Conservation (phyloP, 2,329 filamentous ascomycete genomes). For the Penicillium glabrum region DNA sequence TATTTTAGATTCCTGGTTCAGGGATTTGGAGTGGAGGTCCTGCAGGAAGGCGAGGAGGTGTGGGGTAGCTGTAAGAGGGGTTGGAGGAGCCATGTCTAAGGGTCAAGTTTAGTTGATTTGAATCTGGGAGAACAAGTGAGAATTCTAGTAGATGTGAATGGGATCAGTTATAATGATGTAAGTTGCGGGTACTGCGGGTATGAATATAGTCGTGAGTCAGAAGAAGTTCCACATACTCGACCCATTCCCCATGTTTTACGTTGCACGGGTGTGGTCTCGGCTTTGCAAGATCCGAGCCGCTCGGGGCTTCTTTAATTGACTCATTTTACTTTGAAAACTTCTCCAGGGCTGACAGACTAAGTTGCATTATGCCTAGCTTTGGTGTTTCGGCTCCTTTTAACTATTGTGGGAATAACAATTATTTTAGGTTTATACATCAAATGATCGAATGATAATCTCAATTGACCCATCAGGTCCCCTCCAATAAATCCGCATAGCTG, state of each 20-base stretch:
- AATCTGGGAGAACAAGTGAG: neutral
- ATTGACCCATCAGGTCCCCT: conserved; percentile 5
- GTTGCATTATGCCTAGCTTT: too few relatives aligned
- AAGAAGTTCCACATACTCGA: neutral
- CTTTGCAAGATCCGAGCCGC: neutral
- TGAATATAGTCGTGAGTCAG: neutral
- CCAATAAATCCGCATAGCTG: conserved; percentile 34
- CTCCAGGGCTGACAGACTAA: too few relatives aligned
- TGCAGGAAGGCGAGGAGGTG: conserved; percentile 27
- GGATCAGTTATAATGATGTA: neutral
- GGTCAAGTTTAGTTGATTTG: neutral
- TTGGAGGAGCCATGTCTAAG: conserved; percentile 14
- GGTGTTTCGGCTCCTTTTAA: too few relatives aligned
- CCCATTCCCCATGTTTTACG: neutral
- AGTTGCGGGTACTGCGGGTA: neutral
- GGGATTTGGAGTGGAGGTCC: conserved; percentile 32
- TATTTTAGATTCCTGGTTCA: conserved; percentile 30
- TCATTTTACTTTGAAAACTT: neutral
- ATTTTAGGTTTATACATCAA: neutral
- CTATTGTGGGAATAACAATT: too few relatives aligned
- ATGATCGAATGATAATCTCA: neutral
- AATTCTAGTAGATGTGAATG: neutral
- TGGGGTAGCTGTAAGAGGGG: conserved; percentile 9
- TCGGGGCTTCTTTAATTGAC: neutral
- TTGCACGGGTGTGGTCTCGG: neutral